phyloP scores from a whole-genome alignment of 805 yeast species.

The Monosporozyma aquatica region DNA sequence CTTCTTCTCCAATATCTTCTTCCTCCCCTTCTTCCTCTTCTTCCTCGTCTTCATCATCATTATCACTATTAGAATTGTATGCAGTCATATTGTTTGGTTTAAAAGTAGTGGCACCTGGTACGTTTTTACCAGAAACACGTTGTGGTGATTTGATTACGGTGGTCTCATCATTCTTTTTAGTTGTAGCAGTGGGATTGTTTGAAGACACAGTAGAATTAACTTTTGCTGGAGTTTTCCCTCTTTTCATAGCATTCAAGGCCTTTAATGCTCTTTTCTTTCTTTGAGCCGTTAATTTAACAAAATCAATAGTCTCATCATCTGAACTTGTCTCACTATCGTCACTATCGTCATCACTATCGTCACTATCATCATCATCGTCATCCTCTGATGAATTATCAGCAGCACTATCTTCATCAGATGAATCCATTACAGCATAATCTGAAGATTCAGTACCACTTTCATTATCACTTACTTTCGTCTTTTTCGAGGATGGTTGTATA shows the following conservation, averaged over 20 bases:
- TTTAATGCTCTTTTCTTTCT: slow-evolving; percentile 49
- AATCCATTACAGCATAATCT: slow-evolving; percentile 17
- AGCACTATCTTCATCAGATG: slow-evolving; percentile 21
- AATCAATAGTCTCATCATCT: slow-evolving; percentile 62
- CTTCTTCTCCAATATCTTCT: slow-evolving; percentile 22
- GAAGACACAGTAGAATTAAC: neutral
- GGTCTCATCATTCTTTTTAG: neutral
- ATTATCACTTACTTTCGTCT: too few relatives aligned
- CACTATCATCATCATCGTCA: slow-evolving; percentile 29
- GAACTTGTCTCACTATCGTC: slow-evolving; percentile 42
- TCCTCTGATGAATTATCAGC: slow-evolving; percentile 16
- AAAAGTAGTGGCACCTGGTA: neutral
- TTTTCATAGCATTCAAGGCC: slow-evolving; percentile 33
- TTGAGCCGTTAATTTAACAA: slow-evolving; percentile 62
- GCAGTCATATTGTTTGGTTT: slow-evolving; percentile 1
- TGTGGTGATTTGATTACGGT: neutral
- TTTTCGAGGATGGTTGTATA: slow-evolving; percentile 30
- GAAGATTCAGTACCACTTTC: too few relatives aligned
- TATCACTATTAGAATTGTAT: neutral
- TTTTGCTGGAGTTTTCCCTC: slow-evolving; percentile 28
- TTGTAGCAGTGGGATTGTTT: slow-evolving; percentile 9
- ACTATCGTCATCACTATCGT: slow-evolving; percentile 32
- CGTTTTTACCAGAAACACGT: neutral
- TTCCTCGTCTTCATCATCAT: neutral
- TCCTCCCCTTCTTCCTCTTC: neutral